These are phyloP conservation scores for Cryptococcus deneoformans DNA, from an alignment of 1,284 basidiomycete species.

Conservation along the genomic window DNA sequence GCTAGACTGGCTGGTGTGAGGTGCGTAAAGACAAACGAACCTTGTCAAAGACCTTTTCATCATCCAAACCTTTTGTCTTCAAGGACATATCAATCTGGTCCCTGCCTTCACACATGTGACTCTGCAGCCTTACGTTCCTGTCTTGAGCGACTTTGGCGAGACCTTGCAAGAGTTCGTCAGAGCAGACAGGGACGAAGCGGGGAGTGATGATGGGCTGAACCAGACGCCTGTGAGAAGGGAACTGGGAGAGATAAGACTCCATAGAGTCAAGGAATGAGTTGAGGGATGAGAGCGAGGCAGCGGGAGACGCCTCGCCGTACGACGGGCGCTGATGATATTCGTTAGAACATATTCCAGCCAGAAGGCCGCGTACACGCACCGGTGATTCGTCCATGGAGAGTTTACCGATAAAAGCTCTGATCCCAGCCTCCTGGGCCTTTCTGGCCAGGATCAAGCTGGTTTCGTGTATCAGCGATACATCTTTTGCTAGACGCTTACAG, in stretches of 20 bases:
- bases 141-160: conserved; percentile 57
- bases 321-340: conserved; percentile 53
- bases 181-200: conserved; percentile 76
- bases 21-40: conserved; percentile 47
- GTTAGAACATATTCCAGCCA: background rate
- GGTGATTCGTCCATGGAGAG: conserved; percentile 75
- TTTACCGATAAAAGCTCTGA: conserved; percentile 77
- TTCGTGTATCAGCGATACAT: background rate
- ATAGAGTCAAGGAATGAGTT: conserved; percentile 60
- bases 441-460: conserved; percentile 68
- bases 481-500: no score
- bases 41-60: conserved; percentile 68
- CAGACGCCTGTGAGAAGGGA: conserved; percentile 55
- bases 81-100: conserved; percentile 71
- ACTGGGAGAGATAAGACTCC: conserved; percentile 47
- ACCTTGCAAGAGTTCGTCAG: conserved; percentile 61
- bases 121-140: conserved; percentile 60
- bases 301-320: conserved; percentile 63
- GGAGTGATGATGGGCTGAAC: conserved; percentile 78
- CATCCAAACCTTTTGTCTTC: conserved; percentile 59
- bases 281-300: conserved; percentile 56
- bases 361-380: conserved; percentile 11
- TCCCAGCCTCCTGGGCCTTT: conserved; percentile 65
- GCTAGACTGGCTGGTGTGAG: conserved; percentile 35
- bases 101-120: conserved; percentile 70